phyloP scores from a whole-genome alignment of 2,329 filamentous ascomycete genomes.

The Dothistroma septosporum region DNA sequence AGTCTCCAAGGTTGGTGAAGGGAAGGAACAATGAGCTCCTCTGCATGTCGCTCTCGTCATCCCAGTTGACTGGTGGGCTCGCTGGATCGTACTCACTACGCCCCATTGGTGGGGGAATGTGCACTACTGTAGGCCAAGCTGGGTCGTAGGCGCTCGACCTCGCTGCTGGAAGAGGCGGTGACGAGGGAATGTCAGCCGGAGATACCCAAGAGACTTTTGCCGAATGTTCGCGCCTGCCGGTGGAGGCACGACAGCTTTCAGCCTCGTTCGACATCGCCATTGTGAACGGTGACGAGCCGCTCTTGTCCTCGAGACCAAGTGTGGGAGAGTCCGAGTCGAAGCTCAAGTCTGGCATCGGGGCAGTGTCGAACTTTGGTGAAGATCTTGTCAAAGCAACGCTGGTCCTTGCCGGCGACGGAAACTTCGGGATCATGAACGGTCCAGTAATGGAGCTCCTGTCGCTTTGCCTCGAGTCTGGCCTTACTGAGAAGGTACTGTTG shows the following conservation, averaged over 20 bases:
- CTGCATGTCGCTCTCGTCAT: slow-evolving; percentile 10
- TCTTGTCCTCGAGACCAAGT: slow-evolving; percentile 14
- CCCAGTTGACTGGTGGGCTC: slow-evolving; percentile 22
- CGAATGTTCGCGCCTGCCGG: neutral
- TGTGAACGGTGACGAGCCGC: slow-evolving; percentile 20
- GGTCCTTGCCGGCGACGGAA: slow-evolving; percentile 32
- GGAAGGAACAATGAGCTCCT: slow-evolving; percentile 22
- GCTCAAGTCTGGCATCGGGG: slow-evolving; percentile 27
- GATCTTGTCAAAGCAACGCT: slow-evolving; percentile 13
- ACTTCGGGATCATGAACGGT: slow-evolving; percentile 36
- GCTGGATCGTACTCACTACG: slow-evolving; percentile 31
- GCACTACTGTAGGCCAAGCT: slow-evolving; percentile 19
- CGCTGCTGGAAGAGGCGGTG: slow-evolving; percentile 25
- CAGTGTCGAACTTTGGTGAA: slow-evolving; percentile 13
- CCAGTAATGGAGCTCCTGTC: slow-evolving; percentile 9
- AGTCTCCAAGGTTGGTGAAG: slow-evolving; percentile 12
- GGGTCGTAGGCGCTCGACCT: slow-evolving; percentile 28
- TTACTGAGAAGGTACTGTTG: slow-evolving; percentile 17
- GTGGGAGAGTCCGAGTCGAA: slow-evolving; percentile 12
- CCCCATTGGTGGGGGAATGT: slow-evolving; percentile 12
- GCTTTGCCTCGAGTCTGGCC: slow-evolving; percentile 12
- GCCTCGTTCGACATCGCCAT: slow-evolving; percentile 15
- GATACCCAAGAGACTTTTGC: slow-evolving; percentile 3
- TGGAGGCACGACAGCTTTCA: slow-evolving; percentile 1
- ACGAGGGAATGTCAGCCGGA: slow-evolving; percentile 23